Evolutionary conservation across 352 stramenopile species (phyloP).

Genomic region (Globisporangium polare): DNA sequence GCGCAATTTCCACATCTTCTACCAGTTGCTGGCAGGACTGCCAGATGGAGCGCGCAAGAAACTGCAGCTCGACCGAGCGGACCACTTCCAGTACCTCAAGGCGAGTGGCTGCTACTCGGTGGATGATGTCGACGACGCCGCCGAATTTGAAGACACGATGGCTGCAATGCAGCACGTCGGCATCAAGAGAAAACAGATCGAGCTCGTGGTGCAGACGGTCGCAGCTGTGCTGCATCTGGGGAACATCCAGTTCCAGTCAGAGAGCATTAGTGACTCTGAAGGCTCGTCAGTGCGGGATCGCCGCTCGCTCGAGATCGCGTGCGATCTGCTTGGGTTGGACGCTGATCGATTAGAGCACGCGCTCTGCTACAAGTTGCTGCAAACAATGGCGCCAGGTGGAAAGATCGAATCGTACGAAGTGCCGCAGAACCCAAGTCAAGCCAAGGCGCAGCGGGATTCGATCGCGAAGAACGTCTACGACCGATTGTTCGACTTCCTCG

Average conservation of each 20-base stretch:
- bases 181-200: slow-evolving; percentile 87
- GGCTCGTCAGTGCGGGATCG: slow-evolving; percentile 48
- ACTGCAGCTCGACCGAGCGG: slow-evolving; percentile 61
- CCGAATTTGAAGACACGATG: slow-evolving; percentile 87
- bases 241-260: slow-evolving; percentile 64
- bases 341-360: slow-evolving; percentile 56
- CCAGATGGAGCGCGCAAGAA: slow-evolving; percentile 57
- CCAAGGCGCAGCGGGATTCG: slow-evolving; percentile 90
- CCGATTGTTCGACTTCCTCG: slow-evolving; percentile 95
- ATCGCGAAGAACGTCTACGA: slow-evolving; percentile 97
- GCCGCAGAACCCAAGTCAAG: slow-evolving; percentile 84
- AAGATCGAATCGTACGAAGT: slow-evolving; percentile 86
- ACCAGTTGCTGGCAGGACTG: slow-evolving; percentile 85
- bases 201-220: slow-evolving; percentile 83
- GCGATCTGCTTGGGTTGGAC: slow-evolving; percentile 66
- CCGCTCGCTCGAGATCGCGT: slow-evolving; percentile 58
- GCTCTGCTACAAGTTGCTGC: slow-evolving; percentile 81
- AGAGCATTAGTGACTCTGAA: slow-evolving; percentile 70
- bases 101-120: slow-evolving; percentile 87
- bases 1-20: slow-evolving; percentile 95
- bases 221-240: slow-evolving; percentile 77
- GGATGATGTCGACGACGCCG: slow-evolving; percentile 89
- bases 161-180: slow-evolving; percentile 85
- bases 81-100: slow-evolving; percentile 88
- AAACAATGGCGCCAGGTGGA: slow-evolving; percentile 83